Conservation (phyloP, 257 asterid species). For the Nicotiana benthamiana region DNA sequence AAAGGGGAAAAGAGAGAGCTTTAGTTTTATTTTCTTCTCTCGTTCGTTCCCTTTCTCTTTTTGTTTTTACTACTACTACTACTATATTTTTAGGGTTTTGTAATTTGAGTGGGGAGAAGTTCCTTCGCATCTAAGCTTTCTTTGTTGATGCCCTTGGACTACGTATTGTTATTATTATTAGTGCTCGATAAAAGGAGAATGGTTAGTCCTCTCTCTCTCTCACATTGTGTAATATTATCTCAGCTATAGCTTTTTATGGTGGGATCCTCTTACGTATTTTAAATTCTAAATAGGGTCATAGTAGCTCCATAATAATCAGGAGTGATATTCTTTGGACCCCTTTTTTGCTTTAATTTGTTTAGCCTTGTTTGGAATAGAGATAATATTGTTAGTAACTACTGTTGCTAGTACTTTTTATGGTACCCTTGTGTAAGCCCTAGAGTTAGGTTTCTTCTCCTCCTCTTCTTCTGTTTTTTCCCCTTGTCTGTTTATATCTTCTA, state of each 20-base stretch:
- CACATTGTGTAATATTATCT: slow-evolving; percentile 6
- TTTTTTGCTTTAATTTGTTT: not conserved
- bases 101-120: slow-evolving; percentile 24
- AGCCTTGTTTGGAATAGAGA: not conserved
- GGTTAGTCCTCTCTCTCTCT: slow-evolving; percentile 24
- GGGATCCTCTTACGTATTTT: slow-evolving; percentile 13
- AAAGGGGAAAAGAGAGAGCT: slow-evolving; percentile 1
- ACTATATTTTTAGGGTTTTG: slow-evolving; percentile 25
- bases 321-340: slow-evolving; percentile 5
- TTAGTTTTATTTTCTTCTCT: slow-evolving; percentile 10
- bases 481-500: slow-evolving; percentile 4
- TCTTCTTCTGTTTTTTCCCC: not conserved
- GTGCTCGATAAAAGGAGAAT: slow-evolving; percentile 20
- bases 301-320: not conserved
- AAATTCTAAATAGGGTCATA: slow-evolving; percentile 11
- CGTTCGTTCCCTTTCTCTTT: slow-evolving; percentile 12
- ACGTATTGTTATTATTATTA: slow-evolving; percentile 1
- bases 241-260: slow-evolving; percentile 2
- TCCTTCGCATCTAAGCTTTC: slow-evolving; percentile 39
- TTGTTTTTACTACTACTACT: slow-evolving; percentile 20
- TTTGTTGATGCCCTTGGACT: slow-evolving; percentile 5
- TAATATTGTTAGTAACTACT: not conserved
- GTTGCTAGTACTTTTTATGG: not conserved
- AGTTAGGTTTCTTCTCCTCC: slow-evolving; percentile 1
- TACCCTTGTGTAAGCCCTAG: not conserved